Evolutionary conservation across 768 basidiomycete species (phyloP), one percentile per base, ranked within the genome.

Genomic region (Crucibulum laeve): DNA sequence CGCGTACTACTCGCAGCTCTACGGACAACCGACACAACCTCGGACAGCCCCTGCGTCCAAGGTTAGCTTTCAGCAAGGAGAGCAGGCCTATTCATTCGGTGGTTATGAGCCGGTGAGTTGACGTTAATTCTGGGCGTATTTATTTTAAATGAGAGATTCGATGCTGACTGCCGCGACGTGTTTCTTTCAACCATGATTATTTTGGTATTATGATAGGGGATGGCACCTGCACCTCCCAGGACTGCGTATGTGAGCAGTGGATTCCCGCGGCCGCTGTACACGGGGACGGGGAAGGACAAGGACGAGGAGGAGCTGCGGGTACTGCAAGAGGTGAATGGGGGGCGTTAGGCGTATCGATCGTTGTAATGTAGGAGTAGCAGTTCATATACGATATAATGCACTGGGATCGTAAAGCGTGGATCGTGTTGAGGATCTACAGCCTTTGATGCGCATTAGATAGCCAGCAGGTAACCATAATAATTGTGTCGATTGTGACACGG

Each of bases 191-290:
- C n/a, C n/a, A n/a, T n/a, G n/a, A n/a, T 15, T 32, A 10, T 15
- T 32, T 10, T 32, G 28, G 15, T 15, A 15, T 32, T 11, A 11
- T 10, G 11, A 15, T 15, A 32, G 28, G 11, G 28, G 15, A 11
- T 21, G 14, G 35, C 14, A 37, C 13, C 19, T 11, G 22, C 19
- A 17, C 26, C 23, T 18, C 35, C 36, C 1, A 15, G 19, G 42
- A 42, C 41, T 17, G 46, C 40, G 25, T 37, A 19, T 38, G 41
- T 38, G 34, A 38, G 41, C 8, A 15, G 26, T 5, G 25, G 40
- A 15, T 46, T 42, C 33, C 45, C 45, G 24, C 21, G 45, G 2
- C 45, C 40, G 24, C 18, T 40, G 45, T 40, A 41, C 14, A 46
- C 33, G 28, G 22, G 10, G n/a, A 11, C 37, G 39, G 24, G 37